Evolutionary conservation across 176 grass and related monocot genomes (phyloP).

Genomic region (Triticum aestivum): DNA sequence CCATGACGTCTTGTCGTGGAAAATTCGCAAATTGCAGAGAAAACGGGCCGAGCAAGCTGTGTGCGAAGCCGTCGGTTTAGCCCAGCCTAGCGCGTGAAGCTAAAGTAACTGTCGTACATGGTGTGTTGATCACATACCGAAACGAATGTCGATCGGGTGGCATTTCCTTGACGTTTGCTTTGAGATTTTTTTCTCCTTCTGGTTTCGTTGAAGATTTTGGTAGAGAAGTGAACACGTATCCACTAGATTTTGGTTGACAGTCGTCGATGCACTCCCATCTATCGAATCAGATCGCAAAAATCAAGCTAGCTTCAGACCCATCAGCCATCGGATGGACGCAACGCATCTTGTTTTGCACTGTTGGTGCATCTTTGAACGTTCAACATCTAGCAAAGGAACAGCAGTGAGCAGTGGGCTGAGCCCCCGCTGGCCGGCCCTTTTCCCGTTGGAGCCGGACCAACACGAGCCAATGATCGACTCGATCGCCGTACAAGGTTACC

Average conservation of each 20-base stretch:
- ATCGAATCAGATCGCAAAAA: not conserved
- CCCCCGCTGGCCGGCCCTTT: not conserved
- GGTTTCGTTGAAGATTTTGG: too few relatives aligned
- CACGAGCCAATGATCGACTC: not conserved
- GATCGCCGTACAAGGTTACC: too few relatives aligned
- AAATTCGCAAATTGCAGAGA: too few relatives aligned
- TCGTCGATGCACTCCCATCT: not conserved
- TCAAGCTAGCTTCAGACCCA: not conserved
- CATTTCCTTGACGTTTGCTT: not conserved
- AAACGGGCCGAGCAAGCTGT: too few relatives aligned
- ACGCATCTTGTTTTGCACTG: not conserved
- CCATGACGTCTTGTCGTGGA: too few relatives aligned
- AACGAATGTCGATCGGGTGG: not conserved
- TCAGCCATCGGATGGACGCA: too few relatives aligned
- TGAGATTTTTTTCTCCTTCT: not conserved
- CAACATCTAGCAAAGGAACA: not conserved
- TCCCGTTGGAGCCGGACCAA: not conserved
- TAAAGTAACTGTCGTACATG: too few relatives aligned
- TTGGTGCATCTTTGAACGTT: not conserved
- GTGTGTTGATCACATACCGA: too few relatives aligned
- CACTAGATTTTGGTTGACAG: not conserved
- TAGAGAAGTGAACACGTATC: too few relatives aligned
- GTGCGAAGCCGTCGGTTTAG: too few relatives aligned
- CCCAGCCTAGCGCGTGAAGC: too few relatives aligned
- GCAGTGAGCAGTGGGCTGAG: too few relatives aligned